phyloP scores from a whole-genome alignment of 225 moss, liverwort and hornwort genomes.

The Physcomitrium patens region DNA sequence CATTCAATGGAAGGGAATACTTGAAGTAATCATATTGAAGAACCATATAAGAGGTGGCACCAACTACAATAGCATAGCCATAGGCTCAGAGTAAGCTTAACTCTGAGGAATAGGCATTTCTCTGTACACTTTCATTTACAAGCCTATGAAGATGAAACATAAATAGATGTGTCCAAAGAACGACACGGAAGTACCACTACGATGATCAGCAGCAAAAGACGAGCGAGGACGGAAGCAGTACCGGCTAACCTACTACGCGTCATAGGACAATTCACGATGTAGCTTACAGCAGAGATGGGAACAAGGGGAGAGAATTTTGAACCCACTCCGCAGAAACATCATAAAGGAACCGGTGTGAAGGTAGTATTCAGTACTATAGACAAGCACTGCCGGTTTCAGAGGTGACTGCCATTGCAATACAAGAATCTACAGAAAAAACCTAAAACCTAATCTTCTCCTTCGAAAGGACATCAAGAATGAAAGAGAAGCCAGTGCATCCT shows the following conservation, averaged over 20 bases:
- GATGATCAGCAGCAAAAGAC: constrained; percentile 37
- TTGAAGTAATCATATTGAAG: constrained; percentile 18
- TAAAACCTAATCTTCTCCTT: constrained; percentile 53
- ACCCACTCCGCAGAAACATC: constrained; percentile 39
- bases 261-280: constrained; percentile 45
- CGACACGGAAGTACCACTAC: constrained; percentile 53
- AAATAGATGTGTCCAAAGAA: constrained; percentile 56
- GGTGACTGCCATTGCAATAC: constrained; percentile 62
- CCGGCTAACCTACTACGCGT: constrained; percentile 39
- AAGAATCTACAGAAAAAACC: constrained; percentile 51
- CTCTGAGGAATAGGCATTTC: constrained; percentile 40
- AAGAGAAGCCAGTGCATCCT: constrained; percentile 48
- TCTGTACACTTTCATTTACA: constrained; percentile 78
- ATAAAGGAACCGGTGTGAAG: constrained; percentile 41
- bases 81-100: constrained; percentile 6
- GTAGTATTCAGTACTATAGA: constrained; percentile 44
- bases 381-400: constrained; percentile 51
- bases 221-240: constrained; percentile 31
- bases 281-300: constrained; percentile 39
- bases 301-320: constrained; percentile 25
- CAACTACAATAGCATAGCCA: constrained; percentile 24
- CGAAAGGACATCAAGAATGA: constrained; percentile 34
- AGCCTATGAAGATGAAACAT: constrained; percentile 45
- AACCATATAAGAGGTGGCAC: constrained; percentile 14
- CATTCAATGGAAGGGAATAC: constrained; percentile 9